A percentile compares a stretch with the other conserved stretches of the same genome.
Conservation (phyloP, 306 rosid genomes). For the Sophora flavescens region DNA sequence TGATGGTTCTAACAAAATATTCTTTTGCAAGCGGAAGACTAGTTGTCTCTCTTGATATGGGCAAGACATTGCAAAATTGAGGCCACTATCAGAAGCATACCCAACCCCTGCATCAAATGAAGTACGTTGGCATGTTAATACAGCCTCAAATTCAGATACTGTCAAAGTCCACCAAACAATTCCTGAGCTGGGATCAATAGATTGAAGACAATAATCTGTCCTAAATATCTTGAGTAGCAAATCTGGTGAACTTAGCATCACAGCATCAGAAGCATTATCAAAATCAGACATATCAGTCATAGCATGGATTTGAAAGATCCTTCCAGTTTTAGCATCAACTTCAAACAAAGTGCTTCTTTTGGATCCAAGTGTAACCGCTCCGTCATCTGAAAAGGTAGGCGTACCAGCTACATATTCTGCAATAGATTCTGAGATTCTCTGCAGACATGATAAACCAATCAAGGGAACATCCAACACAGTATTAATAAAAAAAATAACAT, state of each 20-base stretch:
- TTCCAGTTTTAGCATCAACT: slow-evolving; percentile 72
- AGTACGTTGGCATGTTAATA: slow-evolving; percentile 61
- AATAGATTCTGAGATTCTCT: slow-evolving; percentile 65
- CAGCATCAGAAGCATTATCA: slow-evolving; percentile 49
- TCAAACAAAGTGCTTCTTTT: slow-evolving; percentile 67
- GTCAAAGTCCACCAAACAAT: slow-evolving; percentile 73
- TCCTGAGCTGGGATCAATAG: slow-evolving; percentile 57
- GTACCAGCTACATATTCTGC: slow-evolving; percentile 65
- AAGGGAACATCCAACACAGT: slow-evolving; percentile 19
- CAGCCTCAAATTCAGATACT: slow-evolving; percentile 70
- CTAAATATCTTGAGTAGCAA: slow-evolving; percentile 64
- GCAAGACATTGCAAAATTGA: slow-evolving; percentile 66
- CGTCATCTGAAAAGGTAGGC: slow-evolving; percentile 72
- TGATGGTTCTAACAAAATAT: slow-evolving; percentile 50
- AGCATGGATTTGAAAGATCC: slow-evolving; percentile 51
- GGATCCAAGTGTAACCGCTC: slow-evolving; percentile 79
- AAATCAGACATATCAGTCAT: slow-evolving; percentile 49
- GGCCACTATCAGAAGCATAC: slow-evolving; percentile 49
- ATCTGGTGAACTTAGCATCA: slow-evolving; percentile 45
- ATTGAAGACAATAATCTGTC: slow-evolving; percentile 70
- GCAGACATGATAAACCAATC: slow-evolving; percentile 50
- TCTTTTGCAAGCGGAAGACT: slow-evolving; percentile 58
- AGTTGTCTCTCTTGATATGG: slow-evolving; percentile 65
- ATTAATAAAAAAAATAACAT: background rate
- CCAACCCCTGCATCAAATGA: slow-evolving; percentile 49